A percentile compares a stretch with the other conserved stretches of the same genome.
These are phyloP conservation scores for Knufia fluminis DNA, from an alignment of 2,329 filamentous ascomycete genomes.

Conservation along the genomic window DNA sequence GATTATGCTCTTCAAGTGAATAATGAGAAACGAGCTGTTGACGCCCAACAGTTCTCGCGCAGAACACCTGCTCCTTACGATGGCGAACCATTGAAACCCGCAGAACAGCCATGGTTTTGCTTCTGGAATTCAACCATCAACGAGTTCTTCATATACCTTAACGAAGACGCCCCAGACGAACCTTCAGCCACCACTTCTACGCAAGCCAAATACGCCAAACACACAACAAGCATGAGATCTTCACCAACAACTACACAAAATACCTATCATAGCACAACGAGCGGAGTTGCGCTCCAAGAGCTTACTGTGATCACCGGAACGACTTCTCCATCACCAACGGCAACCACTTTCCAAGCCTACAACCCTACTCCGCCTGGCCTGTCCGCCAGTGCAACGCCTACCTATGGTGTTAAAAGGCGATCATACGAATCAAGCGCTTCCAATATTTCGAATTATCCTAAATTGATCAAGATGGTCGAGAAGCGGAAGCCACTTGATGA, in stretches of 20 bases:
- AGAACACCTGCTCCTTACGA: slow-evolving; percentile 24
- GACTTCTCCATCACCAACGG: slow-evolving; percentile 6
- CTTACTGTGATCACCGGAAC: background rate
- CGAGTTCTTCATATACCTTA: slow-evolving; percentile 58
- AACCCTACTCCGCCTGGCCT: slow-evolving; percentile 16
- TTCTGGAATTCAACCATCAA: slow-evolving; percentile 60
- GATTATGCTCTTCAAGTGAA: background rate
- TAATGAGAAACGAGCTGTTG: background rate
- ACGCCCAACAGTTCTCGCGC: background rate
- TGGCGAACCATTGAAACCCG: slow-evolving; percentile 39
- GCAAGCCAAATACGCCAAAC: slow-evolving; percentile 6
- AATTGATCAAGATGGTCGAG: slow-evolving; percentile 57
- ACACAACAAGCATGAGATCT: background rate
- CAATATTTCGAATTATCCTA: slow-evolving; percentile 32
- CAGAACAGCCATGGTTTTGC: slow-evolving; percentile 60
- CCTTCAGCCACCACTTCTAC: slow-evolving; percentile 15
- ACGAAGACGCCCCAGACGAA: slow-evolving; percentile 38
- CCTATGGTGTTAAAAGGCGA: slow-evolving; percentile 14
- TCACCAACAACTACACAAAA: slow-evolving; percentile 12
- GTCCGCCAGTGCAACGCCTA: slow-evolving; percentile 12
- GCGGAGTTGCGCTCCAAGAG: background rate
- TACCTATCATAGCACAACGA: background rate
- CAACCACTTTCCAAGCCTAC: slow-evolving; percentile 12
- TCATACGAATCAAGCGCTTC: slow-evolving; percentile 17
- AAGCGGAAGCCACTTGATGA: slow-evolving; percentile 40